Percentiles rank a stretch among this genome's conserved stretches.
Evolutionary conservation across 306 rosid genomes (phyloP).

Genomic region (Fragaria ananassa): DNA sequence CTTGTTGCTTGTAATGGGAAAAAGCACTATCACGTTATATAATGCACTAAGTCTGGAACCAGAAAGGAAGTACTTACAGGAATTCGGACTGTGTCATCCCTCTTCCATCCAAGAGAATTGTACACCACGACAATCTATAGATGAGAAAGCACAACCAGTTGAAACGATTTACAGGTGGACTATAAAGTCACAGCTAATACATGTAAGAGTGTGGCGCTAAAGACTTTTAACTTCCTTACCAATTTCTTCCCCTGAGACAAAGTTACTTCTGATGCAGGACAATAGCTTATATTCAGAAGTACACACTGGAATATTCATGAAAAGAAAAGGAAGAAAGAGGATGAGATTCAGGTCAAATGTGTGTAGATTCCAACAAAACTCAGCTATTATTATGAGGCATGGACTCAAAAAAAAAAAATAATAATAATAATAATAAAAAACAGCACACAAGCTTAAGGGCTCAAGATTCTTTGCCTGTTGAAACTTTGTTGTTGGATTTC

Average conservation of each 20-base stretch:
- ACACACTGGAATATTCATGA: slow-evolving; percentile 38
- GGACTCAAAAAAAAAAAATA: not conserved
- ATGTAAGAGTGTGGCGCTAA: not conserved
- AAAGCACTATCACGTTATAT: not conserved
- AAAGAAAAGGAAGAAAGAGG: not conserved
- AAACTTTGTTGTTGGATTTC: slow-evolving; percentile 34
- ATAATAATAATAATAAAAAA: not conserved
- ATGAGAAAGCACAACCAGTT: slow-evolving; percentile 23
- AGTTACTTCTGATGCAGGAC: slow-evolving; percentile 53
- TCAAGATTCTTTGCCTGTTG: slow-evolving; percentile 40
- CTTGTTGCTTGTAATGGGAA: not conserved
- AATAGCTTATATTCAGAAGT: slow-evolving; percentile 52
- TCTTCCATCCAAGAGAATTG: slow-evolving; percentile 60
- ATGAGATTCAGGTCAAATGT: not conserved
- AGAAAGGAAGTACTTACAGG: slow-evolving; percentile 40
- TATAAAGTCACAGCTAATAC: not conserved
- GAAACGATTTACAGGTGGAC: slow-evolving; percentile 12
- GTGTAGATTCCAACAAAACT: not conserved
- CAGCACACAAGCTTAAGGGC: slow-evolving; percentile 1
- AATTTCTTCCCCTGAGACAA: slow-evolving; percentile 47
- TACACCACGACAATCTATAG: slow-evolving; percentile 41
- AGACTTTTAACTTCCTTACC: slow-evolving; percentile 30
- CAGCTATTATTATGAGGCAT: not conserved
- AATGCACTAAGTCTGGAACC: not conserved
- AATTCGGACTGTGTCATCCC: slow-evolving; percentile 42